Conservation (phyloP, 768 basidiomycete species). For the Mycena epipterygia region DNA sequence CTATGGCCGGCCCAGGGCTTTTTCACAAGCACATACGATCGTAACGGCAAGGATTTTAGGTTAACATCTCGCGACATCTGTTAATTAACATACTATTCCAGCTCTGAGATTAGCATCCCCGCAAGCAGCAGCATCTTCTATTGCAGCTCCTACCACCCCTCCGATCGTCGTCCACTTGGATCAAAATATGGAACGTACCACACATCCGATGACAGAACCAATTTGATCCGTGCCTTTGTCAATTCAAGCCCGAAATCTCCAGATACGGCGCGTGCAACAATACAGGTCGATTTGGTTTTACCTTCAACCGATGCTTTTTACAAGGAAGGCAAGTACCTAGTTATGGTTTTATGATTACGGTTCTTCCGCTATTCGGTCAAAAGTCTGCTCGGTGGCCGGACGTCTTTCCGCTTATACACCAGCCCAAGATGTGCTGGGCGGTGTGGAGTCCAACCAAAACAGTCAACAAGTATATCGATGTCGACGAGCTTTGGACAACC, state of each 20-base stretch:
- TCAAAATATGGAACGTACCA: background rate
- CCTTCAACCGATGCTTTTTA: conserved; percentile 38
- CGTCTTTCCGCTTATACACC: conserved; percentile 40
- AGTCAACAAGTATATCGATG: conserved; percentile 29
- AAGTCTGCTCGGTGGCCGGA: conserved; percentile 39
- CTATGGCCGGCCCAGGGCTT: background rate
- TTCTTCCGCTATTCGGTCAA: conserved; percentile 40
- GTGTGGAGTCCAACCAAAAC: conserved; percentile 42
- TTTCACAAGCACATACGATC: background rate
- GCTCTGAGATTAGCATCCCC: background rate
- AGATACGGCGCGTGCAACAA: background rate
- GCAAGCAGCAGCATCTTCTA: too few species aligned
- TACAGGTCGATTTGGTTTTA: conserved; percentile 40
- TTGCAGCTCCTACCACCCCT: background rate
- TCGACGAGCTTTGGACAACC: conserved; percentile 28
- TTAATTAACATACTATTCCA: background rate
- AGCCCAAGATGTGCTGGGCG: conserved; percentile 42
- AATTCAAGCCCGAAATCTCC: background rate
- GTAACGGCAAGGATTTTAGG: too few species aligned
- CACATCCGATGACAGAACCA: conserved; percentile 24
- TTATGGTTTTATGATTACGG: conserved; percentile 1
- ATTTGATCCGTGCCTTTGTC: conserved; percentile 3
- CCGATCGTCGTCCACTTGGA: background rate
- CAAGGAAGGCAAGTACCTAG: conserved; percentile 28
- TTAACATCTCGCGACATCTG: background rate